A percentile compares a stretch with the other conserved stretches of the same genome.
These are phyloP conservation scores for Porodaedalea pini DNA, from an alignment of 1,284 basidiomycete genomes.

Conservation along the genomic window DNA sequence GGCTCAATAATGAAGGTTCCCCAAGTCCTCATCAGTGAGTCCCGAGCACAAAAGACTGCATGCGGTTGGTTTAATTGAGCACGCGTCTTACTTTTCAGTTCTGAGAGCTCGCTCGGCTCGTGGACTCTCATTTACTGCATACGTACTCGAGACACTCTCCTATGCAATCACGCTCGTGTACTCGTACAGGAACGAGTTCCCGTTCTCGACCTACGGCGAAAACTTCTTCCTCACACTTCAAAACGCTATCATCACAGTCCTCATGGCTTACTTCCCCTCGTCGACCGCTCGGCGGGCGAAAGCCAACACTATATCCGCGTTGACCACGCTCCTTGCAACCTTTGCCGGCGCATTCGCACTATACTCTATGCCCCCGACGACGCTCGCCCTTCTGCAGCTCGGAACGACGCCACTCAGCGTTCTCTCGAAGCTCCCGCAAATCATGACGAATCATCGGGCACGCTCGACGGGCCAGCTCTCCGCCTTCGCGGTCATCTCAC, in stretches of 20 bases:
- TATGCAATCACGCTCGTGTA: conserved; percentile 89
- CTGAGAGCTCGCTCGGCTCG: conserved; percentile 67
- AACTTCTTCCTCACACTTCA: conserved; percentile 86
- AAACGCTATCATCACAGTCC: conserved; percentile 77
- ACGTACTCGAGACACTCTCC: conserved; percentile 79
- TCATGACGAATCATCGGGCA: conserved; percentile 70
- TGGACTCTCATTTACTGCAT: conserved; percentile 79
- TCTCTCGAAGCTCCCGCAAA: conserved; percentile 85
- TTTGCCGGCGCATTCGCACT: conserved; percentile 44
- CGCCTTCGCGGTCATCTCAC: conserved; percentile 81
- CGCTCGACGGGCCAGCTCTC: conserved; percentile 87
- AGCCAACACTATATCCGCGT: conserved; percentile 33
- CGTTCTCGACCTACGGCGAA: conserved; percentile 95
- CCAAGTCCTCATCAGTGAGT: conserved; percentile 74
- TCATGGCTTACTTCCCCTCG: conserved; percentile 66
- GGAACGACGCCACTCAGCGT: conserved; percentile 82
- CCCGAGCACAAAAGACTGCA: no score
- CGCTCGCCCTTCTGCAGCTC: conserved; percentile 67
- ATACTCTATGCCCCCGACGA: conserved; percentile 44
- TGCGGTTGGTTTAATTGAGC: not conserved
- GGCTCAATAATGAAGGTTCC: conserved; percentile 96
- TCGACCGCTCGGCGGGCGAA: conserved; percentile 26
- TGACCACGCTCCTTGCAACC: conserved; percentile 40
- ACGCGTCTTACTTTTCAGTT: conserved; percentile 38
- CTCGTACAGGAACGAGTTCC: conserved; percentile 77